A percentile compares a stretch with the other conserved stretches of the same genome.
Conservation (phyloP, 495 filamentous ascomycete species). For the Neurospora sp. region DNA sequence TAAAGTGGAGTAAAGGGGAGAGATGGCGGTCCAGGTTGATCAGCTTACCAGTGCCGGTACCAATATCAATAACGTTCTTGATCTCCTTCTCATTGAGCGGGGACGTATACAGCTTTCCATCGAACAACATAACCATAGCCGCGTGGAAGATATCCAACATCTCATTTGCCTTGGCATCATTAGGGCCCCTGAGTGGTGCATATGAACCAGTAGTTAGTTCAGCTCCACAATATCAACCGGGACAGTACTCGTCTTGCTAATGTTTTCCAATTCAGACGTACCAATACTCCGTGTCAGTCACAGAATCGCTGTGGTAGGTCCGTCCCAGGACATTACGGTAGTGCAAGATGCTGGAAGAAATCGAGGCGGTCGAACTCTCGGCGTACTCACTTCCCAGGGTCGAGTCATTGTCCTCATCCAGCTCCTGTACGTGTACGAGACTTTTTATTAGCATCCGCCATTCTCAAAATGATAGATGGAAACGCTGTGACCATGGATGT, state of each 20-base stretch:
- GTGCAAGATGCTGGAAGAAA: conserved; percentile 28
- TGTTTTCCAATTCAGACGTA: background rate
- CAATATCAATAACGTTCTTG: conserved; percentile 47
- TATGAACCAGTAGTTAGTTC: background rate
- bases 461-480: background rate
- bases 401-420: background rate
- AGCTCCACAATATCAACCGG: background rate
- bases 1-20: background rate
- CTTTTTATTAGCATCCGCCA: background rate
- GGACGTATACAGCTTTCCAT: conserved; percentile 33
- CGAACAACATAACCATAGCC: background rate
- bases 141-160: conserved; percentile 22
- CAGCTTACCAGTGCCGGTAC: background rate
- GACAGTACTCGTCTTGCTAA: background rate
- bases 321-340: conserved; percentile 23
- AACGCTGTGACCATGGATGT: background rate
- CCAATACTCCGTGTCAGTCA: conserved; percentile 12
- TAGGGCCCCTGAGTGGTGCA: conserved; percentile 15
- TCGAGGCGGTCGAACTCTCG: conserved; percentile 11
- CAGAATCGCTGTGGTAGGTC: conserved; percentile 19
- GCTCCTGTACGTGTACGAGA: background rate
- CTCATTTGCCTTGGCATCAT: conserved; percentile 24
- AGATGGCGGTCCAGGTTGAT: background rate
- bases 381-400: background rate
- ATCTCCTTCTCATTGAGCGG: conserved; percentile 35